phyloP scores from a whole-genome alignment of 192 early-diverging fungal genomes.

The Funneliformis mosseae region DNA sequence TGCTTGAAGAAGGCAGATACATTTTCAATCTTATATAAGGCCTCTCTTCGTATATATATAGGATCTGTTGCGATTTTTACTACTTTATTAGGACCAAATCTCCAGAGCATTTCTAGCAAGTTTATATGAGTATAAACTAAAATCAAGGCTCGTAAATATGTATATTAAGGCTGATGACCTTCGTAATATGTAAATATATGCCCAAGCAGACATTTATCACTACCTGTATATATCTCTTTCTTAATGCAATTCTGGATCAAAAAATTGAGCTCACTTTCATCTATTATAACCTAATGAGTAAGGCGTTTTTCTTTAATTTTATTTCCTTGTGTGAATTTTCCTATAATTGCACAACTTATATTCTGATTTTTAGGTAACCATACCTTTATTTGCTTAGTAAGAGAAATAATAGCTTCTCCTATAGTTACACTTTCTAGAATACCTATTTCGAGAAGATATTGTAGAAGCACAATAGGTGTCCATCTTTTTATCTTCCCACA shows the following conservation, averaged over 20 bases:
- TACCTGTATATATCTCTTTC: constrained; percentile 1
- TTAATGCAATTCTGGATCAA: constrained; percentile 9
- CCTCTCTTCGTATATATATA: constrained; percentile 3
- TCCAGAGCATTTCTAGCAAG: constrained; percentile 4
- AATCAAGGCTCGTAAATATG: constrained; percentile 18
- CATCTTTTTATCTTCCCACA: constrained; percentile 4
- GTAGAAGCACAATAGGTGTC: constrained; percentile 12
- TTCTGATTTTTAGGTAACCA: constrained; percentile 17
- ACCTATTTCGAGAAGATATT: constrained; percentile 10
- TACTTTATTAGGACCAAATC: constrained; percentile 6
- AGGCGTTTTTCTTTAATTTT: constrained; percentile 18
- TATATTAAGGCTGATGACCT: constrained; percentile 14
- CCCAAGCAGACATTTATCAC: constrained; percentile 1
- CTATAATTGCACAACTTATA: constrained; percentile 26
- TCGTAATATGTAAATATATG: too few relatives aligned
- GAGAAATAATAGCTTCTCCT: too few relatives aligned
- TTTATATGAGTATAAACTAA: constrained; percentile 19
- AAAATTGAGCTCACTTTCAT: constrained; percentile 17
- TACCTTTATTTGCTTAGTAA: constrained; percentile 25
- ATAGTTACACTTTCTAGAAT: too few relatives aligned
- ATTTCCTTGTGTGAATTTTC: constrained; percentile 12
- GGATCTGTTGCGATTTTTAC: constrained; percentile 5
- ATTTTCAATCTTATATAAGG: constrained; percentile 18
- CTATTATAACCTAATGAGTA: constrained; percentile 2
- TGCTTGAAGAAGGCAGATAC: too few relatives aligned